These are phyloP conservation scores for Marsdenia floribunda DNA, from an alignment of 257 asterid species.

Conservation along the genomic window DNA sequence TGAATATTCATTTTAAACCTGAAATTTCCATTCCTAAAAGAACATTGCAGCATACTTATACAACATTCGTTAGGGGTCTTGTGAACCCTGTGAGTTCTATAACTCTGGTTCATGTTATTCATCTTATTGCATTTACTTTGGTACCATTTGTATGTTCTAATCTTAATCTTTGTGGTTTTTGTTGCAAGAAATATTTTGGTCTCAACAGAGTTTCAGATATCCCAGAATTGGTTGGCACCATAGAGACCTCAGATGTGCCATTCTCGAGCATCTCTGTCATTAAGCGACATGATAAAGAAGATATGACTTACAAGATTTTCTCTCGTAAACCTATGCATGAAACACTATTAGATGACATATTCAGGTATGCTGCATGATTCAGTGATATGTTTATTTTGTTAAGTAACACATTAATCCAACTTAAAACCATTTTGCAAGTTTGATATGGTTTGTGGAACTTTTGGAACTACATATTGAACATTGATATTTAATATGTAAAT, in stretches of 20 bases:
- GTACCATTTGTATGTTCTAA: not conserved
- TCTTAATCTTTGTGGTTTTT: conserved; percentile 16
- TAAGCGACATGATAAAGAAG: conserved; percentile 56
- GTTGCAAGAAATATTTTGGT: conserved; percentile 68
- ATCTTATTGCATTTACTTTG: not conserved
- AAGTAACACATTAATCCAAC: not conserved
- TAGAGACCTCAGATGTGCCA: conserved; percentile 61
- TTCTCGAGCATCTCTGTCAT: conserved; percentile 81
- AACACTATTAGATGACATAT: conserved; percentile 56
- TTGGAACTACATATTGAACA: not conserved
- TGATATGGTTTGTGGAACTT: not conserved
- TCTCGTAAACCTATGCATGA: conserved; percentile 70
- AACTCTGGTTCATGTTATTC: conserved; percentile 2
- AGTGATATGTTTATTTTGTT: not conserved
- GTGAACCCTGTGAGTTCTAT: conserved; percentile 71
- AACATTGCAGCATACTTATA: conserved; percentile 81
- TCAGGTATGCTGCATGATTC: conserved; percentile 44
- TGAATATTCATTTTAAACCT: conserved; percentile 57
- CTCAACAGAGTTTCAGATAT: conserved; percentile 53
- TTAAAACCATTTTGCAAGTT: not conserved
- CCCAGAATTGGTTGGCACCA: conserved; percentile 87
- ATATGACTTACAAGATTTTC: conserved; percentile 78
- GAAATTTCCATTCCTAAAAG: conserved; percentile 73
- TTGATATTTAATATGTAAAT: not conserved
- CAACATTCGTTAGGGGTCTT: conserved; percentile 85